Conservation (phyloP, 495 filamentous ascomycete genomes). For the Pyronema omphalodes region DNA sequence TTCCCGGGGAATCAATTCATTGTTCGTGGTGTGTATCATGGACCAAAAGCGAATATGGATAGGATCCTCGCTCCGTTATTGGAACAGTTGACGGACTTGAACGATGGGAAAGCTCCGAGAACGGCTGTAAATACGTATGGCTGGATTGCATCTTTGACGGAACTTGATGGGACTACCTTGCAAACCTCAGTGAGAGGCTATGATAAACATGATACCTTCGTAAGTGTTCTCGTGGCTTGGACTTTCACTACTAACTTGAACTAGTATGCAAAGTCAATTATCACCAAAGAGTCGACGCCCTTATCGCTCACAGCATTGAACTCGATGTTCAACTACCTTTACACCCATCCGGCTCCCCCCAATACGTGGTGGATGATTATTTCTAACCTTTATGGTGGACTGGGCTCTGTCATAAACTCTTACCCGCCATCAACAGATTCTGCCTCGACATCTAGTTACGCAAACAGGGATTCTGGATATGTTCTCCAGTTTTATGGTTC, state of each 20-base stretch:
- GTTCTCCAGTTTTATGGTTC: conserved; percentile 38
- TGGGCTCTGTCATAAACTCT: conserved; percentile 29
- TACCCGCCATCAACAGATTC: conserved; percentile 15
- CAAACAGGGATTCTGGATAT: conserved; percentile 37
- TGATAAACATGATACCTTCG: conserved; percentile 4
- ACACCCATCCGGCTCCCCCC: background rate
- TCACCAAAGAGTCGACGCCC: background rate
- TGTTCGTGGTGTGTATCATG: conserved; percentile 15
- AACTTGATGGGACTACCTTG: background rate
- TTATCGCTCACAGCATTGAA: conserved; percentile 1
- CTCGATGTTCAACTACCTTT: conserved; percentile 2
- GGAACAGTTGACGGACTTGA: conserved; percentile 3
- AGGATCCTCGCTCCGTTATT: conserved; percentile 6
- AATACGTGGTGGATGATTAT: conserved; percentile 33
- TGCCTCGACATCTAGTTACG: conserved; percentile 33
- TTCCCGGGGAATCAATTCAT: conserved; percentile 1
- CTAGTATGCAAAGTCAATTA: conserved; percentile 11
- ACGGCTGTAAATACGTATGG: conserved; percentile 1
- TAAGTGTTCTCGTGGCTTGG: background rate
- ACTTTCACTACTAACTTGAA: background rate
- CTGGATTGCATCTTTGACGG: conserved; percentile 8
- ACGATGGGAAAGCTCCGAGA: background rate
- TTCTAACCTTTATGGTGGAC: conserved; percentile 37
- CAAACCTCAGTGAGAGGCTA: background rate
- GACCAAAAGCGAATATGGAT: background rate